Evolutionary conservation across 805 yeast species (phyloP), one percentile per base, ranked within the genome.

Genomic region (Myxozyma geophila): DNA sequence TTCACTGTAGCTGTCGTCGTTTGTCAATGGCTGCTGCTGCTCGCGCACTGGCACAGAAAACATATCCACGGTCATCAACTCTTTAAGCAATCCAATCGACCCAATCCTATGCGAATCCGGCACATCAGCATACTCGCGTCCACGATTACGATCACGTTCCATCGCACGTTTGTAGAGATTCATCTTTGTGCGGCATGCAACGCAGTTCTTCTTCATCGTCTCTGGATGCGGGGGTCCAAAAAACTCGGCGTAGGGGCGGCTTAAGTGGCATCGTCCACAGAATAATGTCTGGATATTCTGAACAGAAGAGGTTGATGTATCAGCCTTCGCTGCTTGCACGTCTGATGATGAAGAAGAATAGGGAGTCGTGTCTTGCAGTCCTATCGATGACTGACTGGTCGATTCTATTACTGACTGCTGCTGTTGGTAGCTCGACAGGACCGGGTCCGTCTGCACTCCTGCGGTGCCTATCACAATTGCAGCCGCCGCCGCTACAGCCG

Each of bases 31-130:
- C 46, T 51, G 13, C 7, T 28, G 43, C 40, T 41, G 28, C 21
- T 54, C 58, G 33, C 50, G 39, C 28, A 58, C 56, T 4, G 60
- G 60, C 2, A 58, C 60, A 10, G 60, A 50, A 19, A 50, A 58
- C 43, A 58, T 3, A 40, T 58, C 60, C 7, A 28, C 35, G 9
- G 39, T 53, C 48, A 53, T 13, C 12, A 41, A 10, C 33, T 55
- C 59, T 40, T 55, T 55, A 12, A 55, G 33, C 52, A 21, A n/a
- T 13, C 35, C 59, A 17, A 55, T 46, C 17, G 52, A 44, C 17
- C 15, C n/a, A 2, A 55, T 13, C 33, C 51, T 15, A 40, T 37
- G 59, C 15, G 51, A 55, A 7, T 55, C 52, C 13, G 50, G 44
- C 3, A 55, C 19, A 46, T 55, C 59, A 7, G 49, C 36, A 36